These are phyloP conservation scores for Magnusiomyces fungicola DNA, from an alignment of 1,139 yeast species.

Conservation along the genomic window DNA sequence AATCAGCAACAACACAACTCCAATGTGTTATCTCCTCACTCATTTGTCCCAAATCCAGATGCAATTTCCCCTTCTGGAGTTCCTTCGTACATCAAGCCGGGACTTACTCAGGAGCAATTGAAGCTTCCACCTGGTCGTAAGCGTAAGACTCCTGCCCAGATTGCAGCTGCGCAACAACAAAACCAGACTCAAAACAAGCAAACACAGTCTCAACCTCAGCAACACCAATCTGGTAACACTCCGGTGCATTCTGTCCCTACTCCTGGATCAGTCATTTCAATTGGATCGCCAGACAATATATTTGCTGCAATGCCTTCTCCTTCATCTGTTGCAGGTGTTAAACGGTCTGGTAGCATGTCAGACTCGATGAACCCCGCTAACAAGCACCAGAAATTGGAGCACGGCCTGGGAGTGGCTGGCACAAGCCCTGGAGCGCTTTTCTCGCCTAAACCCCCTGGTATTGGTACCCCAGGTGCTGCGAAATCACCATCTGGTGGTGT, in stretches of 20 bases:
- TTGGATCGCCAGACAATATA: not conserved
- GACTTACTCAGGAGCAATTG: constrained; percentile 5
- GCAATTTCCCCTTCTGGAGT: not conserved
- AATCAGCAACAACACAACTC: not conserved
- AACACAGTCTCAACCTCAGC: too few species aligned
- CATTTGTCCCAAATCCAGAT: too few species aligned
- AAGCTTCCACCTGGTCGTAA: constrained; percentile 4
- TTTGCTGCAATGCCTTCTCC: not conserved
- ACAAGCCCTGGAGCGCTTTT: not conserved
- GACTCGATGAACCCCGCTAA: not conserved
- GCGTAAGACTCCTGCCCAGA: not conserved
- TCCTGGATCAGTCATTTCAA: not conserved
- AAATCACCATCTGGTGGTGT: not conserved
- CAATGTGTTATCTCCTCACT: too few species aligned
- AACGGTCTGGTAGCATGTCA: not conserved
- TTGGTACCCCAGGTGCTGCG: not conserved
- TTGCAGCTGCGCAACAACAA: not conserved
- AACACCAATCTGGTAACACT: not conserved
- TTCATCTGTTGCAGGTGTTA: not conserved
- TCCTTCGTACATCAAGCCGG: constrained; percentile 1
- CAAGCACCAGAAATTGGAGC: not conserved
- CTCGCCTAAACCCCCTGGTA: not conserved
- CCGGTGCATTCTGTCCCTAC: not conserved
- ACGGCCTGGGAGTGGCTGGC: not conserved
- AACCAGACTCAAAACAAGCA: not conserved